These are phyloP conservation scores for Epichloe elymi DNA, from an alignment of 2,329 filamentous ascomycete species.

Conservation along the genomic window DNA sequence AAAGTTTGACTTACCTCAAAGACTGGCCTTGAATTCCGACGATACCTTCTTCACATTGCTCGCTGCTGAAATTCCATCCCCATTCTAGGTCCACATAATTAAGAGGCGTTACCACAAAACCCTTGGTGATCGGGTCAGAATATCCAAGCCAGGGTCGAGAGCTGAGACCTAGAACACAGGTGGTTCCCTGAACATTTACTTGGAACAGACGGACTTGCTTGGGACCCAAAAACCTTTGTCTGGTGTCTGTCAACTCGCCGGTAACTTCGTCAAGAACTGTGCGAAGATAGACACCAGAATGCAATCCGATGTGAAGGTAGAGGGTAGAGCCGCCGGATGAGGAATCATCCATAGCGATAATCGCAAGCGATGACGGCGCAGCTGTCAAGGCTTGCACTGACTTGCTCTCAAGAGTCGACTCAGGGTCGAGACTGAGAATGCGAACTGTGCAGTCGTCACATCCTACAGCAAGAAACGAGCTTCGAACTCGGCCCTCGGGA, in stretches of 20 bases:
- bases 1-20: slow-evolving; percentile 49
- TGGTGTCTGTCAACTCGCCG: slow-evolving; percentile 86
- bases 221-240: slow-evolving; percentile 86
- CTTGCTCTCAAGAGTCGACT: slow-evolving; percentile 82
- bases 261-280: slow-evolving; percentile 93
- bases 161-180: slow-evolving; percentile 78
- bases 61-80: slow-evolving; percentile 93
- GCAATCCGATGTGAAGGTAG: slow-evolving; percentile 90
- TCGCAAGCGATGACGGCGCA: slow-evolving; percentile 73
- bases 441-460: slow-evolving; percentile 95
- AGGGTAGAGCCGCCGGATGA: slow-evolving; percentile 77
- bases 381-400: slow-evolving; percentile 90
- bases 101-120: slow-evolving; percentile 84
- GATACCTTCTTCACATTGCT: slow-evolving; percentile 86
- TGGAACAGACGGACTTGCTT: slow-evolving; percentile 83
- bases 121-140: slow-evolving; percentile 72
- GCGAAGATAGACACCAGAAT: slow-evolving; percentile 89
- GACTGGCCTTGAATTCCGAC: slow-evolving; percentile 87
- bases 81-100: slow-evolving; percentile 82
- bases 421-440: slow-evolving; percentile 78
- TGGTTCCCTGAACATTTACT: slow-evolving; percentile 75
- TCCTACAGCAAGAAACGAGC: slow-evolving; percentile 87
- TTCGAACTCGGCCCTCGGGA: slow-evolving; percentile 76
- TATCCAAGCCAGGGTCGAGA: slow-evolving; percentile 96
- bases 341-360: slow-evolving; percentile 93